These are phyloP conservation scores for Moniliella sp. DNA, from an alignment of 1,284 basidiomycete species.

Conservation along the genomic window DNA sequence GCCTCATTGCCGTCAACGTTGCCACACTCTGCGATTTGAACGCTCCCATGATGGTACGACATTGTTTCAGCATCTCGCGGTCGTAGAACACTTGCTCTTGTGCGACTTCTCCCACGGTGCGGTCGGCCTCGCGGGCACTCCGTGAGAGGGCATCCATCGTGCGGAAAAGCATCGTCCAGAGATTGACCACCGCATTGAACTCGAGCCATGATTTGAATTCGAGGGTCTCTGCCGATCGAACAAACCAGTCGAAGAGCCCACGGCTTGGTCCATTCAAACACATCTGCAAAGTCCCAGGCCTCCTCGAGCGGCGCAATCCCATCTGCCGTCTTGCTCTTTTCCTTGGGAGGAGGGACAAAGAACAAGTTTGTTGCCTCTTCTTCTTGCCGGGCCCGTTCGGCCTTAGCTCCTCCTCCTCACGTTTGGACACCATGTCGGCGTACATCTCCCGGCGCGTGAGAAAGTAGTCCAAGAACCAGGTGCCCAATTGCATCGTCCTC, in stretches of 20 bases:
- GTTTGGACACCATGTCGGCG: not conserved
- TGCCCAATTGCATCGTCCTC: constrained; percentile 19
- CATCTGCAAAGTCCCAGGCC: constrained; percentile 14
- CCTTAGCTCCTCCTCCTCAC: not conserved
- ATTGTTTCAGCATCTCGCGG: constrained; percentile 18
- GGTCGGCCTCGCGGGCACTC: constrained; percentile 10
- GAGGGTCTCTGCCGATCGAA: constrained; percentile 14
- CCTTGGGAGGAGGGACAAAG: too few species aligned
- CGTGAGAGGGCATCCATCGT: constrained; percentile 20
- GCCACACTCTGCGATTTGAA: constrained; percentile 26
- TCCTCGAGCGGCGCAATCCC: too few species aligned
- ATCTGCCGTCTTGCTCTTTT: too few species aligned
- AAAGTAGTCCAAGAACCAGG: constrained; percentile 31
- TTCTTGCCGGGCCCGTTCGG: too few species aligned
- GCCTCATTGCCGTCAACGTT: constrained; percentile 21
- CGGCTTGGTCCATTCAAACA: constrained; percentile 22
- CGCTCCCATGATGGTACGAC: constrained; percentile 13
- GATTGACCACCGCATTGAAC: constrained; percentile 18
- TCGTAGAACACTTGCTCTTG: constrained; percentile 29
- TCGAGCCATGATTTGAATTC: constrained; percentile 25
- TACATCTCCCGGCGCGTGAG: constrained; percentile 8
- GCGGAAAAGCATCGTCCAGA: constrained; percentile 27
- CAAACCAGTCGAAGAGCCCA: constrained; percentile 28
- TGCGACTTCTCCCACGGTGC: constrained; percentile 17
- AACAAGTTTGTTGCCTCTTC: too few species aligned